These are phyloP conservation scores for Pachysandra terminalis DNA, from an alignment of 164 flowering plant species.

Conservation along the genomic window DNA sequence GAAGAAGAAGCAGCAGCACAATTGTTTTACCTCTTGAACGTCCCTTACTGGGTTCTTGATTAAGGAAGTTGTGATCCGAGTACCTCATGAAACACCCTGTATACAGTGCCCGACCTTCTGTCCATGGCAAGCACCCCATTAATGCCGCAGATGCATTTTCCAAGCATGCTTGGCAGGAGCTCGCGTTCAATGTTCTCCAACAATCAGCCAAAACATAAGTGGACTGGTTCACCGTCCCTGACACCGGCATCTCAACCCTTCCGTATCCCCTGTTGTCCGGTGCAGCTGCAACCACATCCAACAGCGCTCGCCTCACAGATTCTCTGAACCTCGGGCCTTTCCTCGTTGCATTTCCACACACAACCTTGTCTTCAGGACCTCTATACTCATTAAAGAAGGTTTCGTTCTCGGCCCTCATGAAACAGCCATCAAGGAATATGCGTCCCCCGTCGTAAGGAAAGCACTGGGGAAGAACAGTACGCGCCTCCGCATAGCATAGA, in stretches of 20 bases:
- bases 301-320: constrained; percentile 48
- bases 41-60: constrained; percentile 29
- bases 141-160: constrained; percentile 58
- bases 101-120: constrained; percentile 75
- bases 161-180: constrained; percentile 64
- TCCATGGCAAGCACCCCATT: constrained; percentile 68
- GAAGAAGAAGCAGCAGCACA: not conserved
- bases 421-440: constrained; percentile 77
- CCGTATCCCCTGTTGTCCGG: constrained; percentile 44
- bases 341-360: constrained; percentile 55
- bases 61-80: constrained; percentile 74
- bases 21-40: constrained; percentile 42
- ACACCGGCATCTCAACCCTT: constrained; percentile 26
- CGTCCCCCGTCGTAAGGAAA: constrained; percentile 57
- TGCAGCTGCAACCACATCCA: constrained; percentile 41
- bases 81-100: constrained; percentile 93
- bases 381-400: constrained; percentile 55
- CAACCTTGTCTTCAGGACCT: constrained; percentile 47
- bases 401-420: constrained; percentile 65
- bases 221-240: constrained; percentile 46
- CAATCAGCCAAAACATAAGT: constrained; percentile 76
- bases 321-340: constrained; percentile 34
- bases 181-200: constrained; percentile 59
- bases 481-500: constrained; percentile 67
- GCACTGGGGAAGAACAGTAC: constrained; percentile 70